Evolutionary conservation across 78 protist genomes (phyloP).

Genomic region (Dictyostelium capitatum): DNA sequence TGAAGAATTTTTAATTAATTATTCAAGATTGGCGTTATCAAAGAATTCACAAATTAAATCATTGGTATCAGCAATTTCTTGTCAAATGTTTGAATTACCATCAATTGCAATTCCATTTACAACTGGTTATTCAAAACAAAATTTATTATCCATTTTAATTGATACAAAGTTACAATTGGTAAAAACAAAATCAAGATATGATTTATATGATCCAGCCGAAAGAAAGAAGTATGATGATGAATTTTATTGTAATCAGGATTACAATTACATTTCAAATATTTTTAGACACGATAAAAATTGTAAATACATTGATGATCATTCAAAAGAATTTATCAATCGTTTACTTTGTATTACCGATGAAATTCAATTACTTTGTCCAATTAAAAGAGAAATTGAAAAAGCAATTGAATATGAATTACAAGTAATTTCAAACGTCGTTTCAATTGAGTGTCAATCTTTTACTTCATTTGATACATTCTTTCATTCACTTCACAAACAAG

Average conservation of each 20-base stretch:
- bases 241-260: constrained; percentile 43
- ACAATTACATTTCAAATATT: constrained; percentile 20
- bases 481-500: constrained; percentile 7
- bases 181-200: background rate
- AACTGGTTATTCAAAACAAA: constrained; percentile 54
- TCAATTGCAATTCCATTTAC: constrained; percentile 38
- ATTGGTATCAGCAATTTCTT: constrained; percentile 28
- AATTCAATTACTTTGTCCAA: constrained; percentile 23
- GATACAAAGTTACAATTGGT: background rate
- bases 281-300: constrained; percentile 30
- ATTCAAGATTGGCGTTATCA: constrained; percentile 22
- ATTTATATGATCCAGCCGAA: constrained; percentile 13
- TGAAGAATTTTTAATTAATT: constrained; percentile 37
- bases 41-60: background rate
- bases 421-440: background rate
- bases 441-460: constrained; percentile 31
- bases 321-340: background rate
- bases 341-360: background rate
- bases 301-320: background rate
- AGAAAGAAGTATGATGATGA: constrained; percentile 7
- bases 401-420: constrained; percentile 30
- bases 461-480: constrained; percentile 14
- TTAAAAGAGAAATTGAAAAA: constrained; percentile 7
- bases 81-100: constrained; percentile 81
- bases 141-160: background rate